phyloP scores from a whole-genome alignment of 495 filamentous ascomycete species.

The Cercophora scortea region DNA sequence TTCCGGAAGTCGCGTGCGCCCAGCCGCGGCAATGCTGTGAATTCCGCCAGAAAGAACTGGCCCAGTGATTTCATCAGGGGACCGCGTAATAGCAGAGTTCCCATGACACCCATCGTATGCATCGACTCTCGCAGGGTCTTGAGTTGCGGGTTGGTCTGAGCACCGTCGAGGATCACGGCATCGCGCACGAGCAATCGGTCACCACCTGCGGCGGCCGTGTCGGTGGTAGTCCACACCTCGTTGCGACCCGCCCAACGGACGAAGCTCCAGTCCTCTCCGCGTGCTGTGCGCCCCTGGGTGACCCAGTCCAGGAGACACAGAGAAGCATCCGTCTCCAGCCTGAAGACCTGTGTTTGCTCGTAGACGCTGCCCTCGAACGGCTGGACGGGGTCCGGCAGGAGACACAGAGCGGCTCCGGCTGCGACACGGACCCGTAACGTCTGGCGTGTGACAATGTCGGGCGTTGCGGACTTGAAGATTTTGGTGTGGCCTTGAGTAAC shows the following conservation, averaged over 20 bases:
- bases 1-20: constrained; percentile 73
- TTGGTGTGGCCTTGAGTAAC: constrained; percentile 95
- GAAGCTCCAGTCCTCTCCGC: constrained; percentile 88
- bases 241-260: constrained; percentile 70
- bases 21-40: constrained; percentile 67
- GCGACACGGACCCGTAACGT: constrained; percentile 54
- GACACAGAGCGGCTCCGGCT: constrained; percentile 61
- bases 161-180: constrained; percentile 63
- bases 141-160: constrained; percentile 25
- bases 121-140: constrained; percentile 47
- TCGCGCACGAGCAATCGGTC: constrained; percentile 71
- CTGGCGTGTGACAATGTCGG: constrained; percentile 58
- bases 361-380: constrained; percentile 77
- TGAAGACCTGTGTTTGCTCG: constrained; percentile 72
- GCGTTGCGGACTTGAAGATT: constrained; percentile 70
- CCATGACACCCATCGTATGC: constrained; percentile 61
- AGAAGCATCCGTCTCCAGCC: constrained; percentile 48
- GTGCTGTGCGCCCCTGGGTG: constrained; percentile 71
- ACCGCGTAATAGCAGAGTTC: constrained; percentile 76
- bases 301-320: constrained; percentile 92
- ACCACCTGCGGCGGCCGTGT: constrained; percentile 16
- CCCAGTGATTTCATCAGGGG: constrained; percentile 58
- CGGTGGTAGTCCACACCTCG: constrained; percentile 60
- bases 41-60: constrained; percentile 67
- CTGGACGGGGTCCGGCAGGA: constrained; percentile 91